Conservation (phyloP, 2,329 filamentous ascomycete genomes). For the Pseudogymnoascus destructans region DNA sequence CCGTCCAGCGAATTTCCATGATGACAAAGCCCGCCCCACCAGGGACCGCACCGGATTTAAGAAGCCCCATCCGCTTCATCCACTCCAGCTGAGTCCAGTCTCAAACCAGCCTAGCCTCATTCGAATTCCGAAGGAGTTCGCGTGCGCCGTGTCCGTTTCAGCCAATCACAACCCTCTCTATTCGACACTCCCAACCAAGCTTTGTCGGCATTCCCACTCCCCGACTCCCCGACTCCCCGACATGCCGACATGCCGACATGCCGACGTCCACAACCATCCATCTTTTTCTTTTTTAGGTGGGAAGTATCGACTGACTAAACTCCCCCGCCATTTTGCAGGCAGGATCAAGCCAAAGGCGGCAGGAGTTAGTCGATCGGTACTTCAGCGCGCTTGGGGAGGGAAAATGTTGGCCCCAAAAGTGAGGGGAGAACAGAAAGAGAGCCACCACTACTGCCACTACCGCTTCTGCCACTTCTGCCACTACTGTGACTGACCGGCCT, state of each 20-base stretch:
- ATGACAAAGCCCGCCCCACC: not conserved
- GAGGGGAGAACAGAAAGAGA: not conserved
- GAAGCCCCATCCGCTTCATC: not conserved
- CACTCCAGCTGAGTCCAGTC: not conserved
- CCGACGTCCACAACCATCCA: not conserved
- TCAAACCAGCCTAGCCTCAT: not conserved
- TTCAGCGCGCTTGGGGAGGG: not conserved
- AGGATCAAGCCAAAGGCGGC: not conserved
- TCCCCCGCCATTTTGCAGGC: not conserved
- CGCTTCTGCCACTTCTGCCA: not conserved
- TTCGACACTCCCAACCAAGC: not conserved
- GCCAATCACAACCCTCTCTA: not conserved
- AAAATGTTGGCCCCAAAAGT: not conserved
- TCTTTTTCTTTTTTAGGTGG: not conserved
- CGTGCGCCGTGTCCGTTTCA: not conserved
- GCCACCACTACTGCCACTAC: not conserved
- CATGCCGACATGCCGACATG: not conserved
- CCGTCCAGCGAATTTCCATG: not conserved
- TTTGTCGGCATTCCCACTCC: conserved; percentile 3
- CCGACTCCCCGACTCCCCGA: not conserved
- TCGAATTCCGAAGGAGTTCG: not conserved
- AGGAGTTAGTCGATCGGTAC: not conserved
- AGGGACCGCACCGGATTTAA: not conserved
- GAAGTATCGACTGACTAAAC: not conserved
- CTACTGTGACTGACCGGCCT: not conserved